phyloP scores from a whole-genome alignment of 176 grass and related monocot species.

The Miscanthus lutarioriparius region DNA sequence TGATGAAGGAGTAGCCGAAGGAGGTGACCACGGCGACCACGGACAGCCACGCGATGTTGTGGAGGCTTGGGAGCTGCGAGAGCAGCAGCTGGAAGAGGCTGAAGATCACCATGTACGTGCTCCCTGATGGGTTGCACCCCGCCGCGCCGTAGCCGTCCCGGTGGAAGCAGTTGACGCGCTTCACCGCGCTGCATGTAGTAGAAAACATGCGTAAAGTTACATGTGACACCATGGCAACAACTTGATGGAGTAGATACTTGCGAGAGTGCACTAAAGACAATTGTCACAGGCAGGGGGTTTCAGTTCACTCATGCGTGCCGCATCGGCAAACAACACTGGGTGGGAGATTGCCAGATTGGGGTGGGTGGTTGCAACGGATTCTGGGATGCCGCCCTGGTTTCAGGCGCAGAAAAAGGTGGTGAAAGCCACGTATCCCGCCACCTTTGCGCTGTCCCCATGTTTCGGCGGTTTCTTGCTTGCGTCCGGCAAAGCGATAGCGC shows the following conservation, averaged over 20 bases:
- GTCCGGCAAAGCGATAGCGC: slow-evolving; percentile 6
- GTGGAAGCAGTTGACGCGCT: slow-evolving; percentile 91
- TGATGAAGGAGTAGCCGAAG: slow-evolving; percentile 96
- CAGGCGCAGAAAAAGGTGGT: neutral
- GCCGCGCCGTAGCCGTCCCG: slow-evolving; percentile 34
- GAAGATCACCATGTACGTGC: slow-evolving; percentile 88
- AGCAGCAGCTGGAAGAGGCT: slow-evolving; percentile 78
- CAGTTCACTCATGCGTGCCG: neutral
- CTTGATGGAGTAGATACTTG: no score
- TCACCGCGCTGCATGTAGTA: slow-evolving; percentile 72
- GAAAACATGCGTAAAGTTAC: no score
- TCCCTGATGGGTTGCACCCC: slow-evolving; percentile 59
- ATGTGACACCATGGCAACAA: no score
- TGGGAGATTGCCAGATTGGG: neutral
- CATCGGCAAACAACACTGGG: neutral
- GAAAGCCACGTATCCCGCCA: slow-evolving; percentile 21
- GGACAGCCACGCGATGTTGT: slow-evolving; percentile 98
- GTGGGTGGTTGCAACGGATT: neutral
- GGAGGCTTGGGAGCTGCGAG: slow-evolving; percentile 79
- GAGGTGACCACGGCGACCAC: slow-evolving; percentile 86
- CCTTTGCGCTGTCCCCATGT: neutral
- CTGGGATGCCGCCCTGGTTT: neutral
- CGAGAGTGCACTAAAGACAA: no score
- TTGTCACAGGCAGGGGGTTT: neutral
- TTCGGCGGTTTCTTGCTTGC: neutral